Conservation (phyloP, 345 rosid genomes). For the Noccaea caerulescens region DNA sequence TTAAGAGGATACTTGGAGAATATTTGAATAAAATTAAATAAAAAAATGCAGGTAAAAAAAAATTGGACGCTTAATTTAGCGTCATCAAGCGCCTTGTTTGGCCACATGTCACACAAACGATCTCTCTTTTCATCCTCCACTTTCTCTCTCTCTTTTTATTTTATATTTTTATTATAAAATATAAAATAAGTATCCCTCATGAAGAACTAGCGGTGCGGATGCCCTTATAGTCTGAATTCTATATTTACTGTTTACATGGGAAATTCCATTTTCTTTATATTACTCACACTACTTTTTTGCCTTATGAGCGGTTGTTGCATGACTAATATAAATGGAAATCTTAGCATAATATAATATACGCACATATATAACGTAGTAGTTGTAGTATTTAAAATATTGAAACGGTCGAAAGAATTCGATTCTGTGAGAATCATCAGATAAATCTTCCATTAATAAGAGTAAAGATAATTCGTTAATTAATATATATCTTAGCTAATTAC, state of each 20-base stretch:
- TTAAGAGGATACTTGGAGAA: too few species aligned
- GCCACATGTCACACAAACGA: too few species aligned
- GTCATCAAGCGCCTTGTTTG: too few species aligned
- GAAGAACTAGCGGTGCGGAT: too few species aligned
- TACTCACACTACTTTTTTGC: conserved; percentile 17
- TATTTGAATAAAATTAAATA: too few species aligned
- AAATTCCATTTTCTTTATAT: not conserved
- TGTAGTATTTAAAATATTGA: conserved; percentile 16
- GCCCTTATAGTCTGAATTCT: not conserved
- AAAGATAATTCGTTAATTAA: not conserved
- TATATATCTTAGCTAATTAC: not conserved
- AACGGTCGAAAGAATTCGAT: conserved; percentile 33
- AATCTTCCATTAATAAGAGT: not conserved
- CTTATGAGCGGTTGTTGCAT: conserved; percentile 38
- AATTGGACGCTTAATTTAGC: too few species aligned
- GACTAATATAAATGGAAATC: conserved; percentile 27
- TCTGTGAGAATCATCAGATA: not conserved
- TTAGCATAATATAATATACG: conserved; percentile 7
- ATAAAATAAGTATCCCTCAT: too few species aligned
- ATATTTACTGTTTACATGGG: conserved; percentile 17
- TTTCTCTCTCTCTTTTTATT: too few species aligned
- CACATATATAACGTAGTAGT: conserved; percentile 24
- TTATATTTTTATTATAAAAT: too few species aligned
- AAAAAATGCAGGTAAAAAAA: too few species aligned
- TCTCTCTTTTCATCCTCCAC: too few species aligned